These are phyloP conservation scores for Daldinia childiae DNA, from an alignment of 495 filamentous ascomycete species.

Conservation along the genomic window DNA sequence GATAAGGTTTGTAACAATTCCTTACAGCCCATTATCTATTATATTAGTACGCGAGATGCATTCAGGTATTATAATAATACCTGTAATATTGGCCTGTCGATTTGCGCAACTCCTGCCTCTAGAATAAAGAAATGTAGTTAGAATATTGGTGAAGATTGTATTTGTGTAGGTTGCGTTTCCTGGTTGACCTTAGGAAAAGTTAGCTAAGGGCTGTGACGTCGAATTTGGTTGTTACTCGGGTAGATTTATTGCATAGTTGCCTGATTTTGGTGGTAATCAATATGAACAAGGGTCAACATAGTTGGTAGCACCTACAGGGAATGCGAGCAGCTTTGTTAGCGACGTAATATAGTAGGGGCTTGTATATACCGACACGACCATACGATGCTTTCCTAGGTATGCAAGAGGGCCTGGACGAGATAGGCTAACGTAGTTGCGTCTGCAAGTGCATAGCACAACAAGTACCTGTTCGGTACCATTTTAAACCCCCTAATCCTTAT, in stretches of 20 bases:
- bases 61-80: constrained; percentile 1
- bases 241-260: constrained; percentile 12
- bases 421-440: constrained; percentile 31
- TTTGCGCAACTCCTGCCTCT: not conserved
- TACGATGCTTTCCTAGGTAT: constrained; percentile 24
- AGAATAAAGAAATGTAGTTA: not conserved
- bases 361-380: constrained; percentile 19
- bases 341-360: constrained; percentile 14
- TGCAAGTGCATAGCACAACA: constrained; percentile 26
- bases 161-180: not conserved
- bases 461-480: constrained; percentile 30
- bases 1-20: constrained; percentile 15
- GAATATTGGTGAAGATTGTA: not conserved
- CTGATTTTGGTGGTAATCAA: constrained; percentile 12
- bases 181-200: not conserved
- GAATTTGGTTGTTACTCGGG: constrained; percentile 19
- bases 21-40: constrained; percentile 3
- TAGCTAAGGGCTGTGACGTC: constrained; percentile 3
- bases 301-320: constrained; percentile 22
- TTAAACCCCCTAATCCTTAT: constrained; percentile 12
- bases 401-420: constrained; percentile 23
- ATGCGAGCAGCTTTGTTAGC: constrained; percentile 14
- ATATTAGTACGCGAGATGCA: constrained; percentile 1
- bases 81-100: not conserved
- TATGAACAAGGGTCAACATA: constrained; percentile 14